Percentiles rank a stretch among this genome's conserved stretches.
These are phyloP conservation scores for Lasiodiplodia sp. DNA, from an alignment of 2,329 filamentous ascomycete genomes.

Conservation along the genomic window DNA sequence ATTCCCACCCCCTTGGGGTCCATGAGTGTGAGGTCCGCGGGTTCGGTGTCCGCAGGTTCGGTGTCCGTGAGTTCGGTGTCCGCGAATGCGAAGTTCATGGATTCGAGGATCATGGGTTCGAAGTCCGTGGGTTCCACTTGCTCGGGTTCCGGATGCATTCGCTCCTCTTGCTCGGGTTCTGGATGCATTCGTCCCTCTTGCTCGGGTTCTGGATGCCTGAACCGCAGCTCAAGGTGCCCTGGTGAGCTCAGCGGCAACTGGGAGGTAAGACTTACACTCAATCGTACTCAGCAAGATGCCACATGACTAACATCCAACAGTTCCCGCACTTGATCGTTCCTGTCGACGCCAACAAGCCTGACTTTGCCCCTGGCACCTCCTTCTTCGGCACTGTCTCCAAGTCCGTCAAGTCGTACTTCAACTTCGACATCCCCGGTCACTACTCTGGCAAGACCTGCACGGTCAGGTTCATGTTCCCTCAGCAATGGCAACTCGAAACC, in stretches of 20 bases:
- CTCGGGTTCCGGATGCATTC: background rate
- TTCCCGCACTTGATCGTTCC: conserved; percentile 49
- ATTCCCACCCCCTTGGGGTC: background rate
- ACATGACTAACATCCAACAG: conserved; percentile 29
- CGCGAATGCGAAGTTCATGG: background rate
- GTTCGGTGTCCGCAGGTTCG: background rate
- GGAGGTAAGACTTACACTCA: conserved; percentile 2
- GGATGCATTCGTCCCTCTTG: background rate
- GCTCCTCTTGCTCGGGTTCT: background rate
- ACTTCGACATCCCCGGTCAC: conserved; percentile 53
- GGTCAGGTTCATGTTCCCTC: conserved; percentile 56
- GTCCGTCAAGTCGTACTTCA: conserved; percentile 51
- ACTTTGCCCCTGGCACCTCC: conserved; percentile 49
- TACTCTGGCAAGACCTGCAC: conserved; percentile 54
- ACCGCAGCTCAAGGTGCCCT: conserved; percentile 7
- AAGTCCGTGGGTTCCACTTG: background rate
- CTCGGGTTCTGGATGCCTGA: background rate
- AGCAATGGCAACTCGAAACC: conserved; percentile 42
- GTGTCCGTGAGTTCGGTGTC: background rate
- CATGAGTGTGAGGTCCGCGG: too few species aligned
- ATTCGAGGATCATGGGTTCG: background rate
- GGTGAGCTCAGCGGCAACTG: conserved; percentile 2
- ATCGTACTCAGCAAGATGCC: background rate
- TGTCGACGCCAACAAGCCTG: conserved; percentile 46
- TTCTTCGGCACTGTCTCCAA: conserved; percentile 51